These are phyloP conservation scores for Blastocystis hominis DNA, from an alignment of 352 stramenopile genomes.

Conservation along the genomic window DNA sequence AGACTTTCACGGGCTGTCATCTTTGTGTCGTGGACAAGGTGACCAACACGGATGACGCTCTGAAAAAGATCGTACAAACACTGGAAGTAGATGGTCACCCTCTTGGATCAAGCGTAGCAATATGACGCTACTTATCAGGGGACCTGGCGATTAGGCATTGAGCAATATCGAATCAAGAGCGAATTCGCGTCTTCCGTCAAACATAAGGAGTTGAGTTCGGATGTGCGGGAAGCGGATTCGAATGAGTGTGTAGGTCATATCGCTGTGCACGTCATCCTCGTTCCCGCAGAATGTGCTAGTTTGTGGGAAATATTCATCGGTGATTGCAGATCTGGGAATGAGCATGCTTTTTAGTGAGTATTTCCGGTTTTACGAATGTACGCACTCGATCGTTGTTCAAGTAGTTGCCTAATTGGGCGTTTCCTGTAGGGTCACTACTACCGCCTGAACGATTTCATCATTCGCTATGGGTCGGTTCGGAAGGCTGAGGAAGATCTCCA, in stretches of 20 bases:
- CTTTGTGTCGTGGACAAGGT: not conserved
- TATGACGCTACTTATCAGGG: not conserved
- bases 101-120: not conserved
- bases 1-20: not conserved
- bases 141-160: not conserved
- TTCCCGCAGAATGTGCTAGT: not conserved
- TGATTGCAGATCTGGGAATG: not conserved
- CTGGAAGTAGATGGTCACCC: not conserved
- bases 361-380: not conserved
- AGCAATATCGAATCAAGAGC: not conserved
- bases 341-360: not conserved
- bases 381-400: not conserved
- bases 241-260: not conserved
- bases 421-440: not conserved
- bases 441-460: not conserved
- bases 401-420: not conserved
- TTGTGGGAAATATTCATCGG: not conserved
- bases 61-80: not conserved
- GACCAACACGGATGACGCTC: not conserved
- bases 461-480: not conserved
- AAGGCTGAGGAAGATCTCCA: not conserved
- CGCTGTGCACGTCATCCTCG: not conserved
- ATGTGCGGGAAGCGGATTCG: not conserved
- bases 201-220: not conserved
- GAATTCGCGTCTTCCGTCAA: not conserved